A percentile compares a stretch with the other conserved stretches of the same genome.
Evolutionary conservation across 179 eudicot species (phyloP).

Genomic region (Beta macrorhiza): DNA sequence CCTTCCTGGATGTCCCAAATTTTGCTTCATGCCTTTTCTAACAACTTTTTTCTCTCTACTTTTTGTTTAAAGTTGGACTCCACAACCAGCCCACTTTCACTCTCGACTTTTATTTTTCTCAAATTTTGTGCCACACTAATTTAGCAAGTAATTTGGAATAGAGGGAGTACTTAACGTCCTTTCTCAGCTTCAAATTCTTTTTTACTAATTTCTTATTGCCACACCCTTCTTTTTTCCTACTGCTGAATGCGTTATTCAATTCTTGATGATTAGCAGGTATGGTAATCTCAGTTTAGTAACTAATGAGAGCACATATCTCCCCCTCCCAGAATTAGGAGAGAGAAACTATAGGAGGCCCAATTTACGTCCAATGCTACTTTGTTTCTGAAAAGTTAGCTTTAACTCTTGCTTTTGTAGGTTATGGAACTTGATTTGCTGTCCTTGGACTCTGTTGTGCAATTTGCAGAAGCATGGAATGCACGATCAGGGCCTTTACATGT

Average conservation of each 20-base stretch:
- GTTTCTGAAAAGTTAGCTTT: conserved; percentile 6
- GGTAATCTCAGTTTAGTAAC: not conserved
- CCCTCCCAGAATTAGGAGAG: not conserved
- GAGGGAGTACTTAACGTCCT: not conserved
- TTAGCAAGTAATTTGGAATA: too few species aligned
- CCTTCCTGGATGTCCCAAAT: too few species aligned
- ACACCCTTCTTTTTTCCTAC: not conserved
- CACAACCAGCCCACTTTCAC: too few species aligned
- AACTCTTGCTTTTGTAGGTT: conserved; percentile 47
- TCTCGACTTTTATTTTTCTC: too few species aligned
- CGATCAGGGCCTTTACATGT: conserved; percentile 74
- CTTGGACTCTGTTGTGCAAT: conserved; percentile 72
- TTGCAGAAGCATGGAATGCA: conserved; percentile 90
- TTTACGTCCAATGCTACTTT: conserved; percentile 1
- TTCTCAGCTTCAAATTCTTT: not conserved
- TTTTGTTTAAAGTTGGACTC: too few species aligned
- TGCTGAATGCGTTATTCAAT: not conserved
- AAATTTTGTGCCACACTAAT: too few species aligned
- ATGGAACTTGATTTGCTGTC: conserved; percentile 94
- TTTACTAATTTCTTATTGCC: not conserved
- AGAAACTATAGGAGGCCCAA: not conserved
- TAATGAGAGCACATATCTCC: not conserved
- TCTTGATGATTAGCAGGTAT: not conserved
- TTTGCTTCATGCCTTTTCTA: too few species aligned
- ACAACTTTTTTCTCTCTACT: too few species aligned